Base-by-base conservation (phyloP, 345 rosid genomes). In the Mangifera indica region DNA sequence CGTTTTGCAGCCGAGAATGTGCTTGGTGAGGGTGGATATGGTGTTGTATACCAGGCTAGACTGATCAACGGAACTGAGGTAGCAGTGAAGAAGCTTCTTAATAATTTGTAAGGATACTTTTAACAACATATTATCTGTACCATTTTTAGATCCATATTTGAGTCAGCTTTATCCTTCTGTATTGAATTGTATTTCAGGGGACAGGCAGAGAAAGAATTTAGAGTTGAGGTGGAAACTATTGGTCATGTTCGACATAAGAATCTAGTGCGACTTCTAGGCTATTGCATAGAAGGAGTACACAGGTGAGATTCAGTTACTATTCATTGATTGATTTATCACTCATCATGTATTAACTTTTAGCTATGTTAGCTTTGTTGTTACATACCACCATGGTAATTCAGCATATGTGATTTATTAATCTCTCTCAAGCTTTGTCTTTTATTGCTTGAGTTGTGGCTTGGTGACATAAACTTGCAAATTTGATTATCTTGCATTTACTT, bases 11-110 rank as follows among this genome's bases (percentile, higher is more conserved):
- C 90, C 0, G 93, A 87, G 73, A 91, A 95, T 86, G 90, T 95
- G 51, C 76, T 95, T 60, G 99, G 99, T 40, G 99, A 95, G 78
- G 99, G 99, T 67, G 99, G 99, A 72, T 95, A 95, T 80, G 99
- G 99, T 74, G 87, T 95, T 74, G 98, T 95, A 72, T 92, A 95
- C 76, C 79, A 70, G 73, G 99, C 97, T 65, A 91, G 56, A 78
- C 89, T 95, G 63, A 84, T 91, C 18, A 95, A 95, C 77, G 98
- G 99, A 68, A 86, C 91, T 7, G 97, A 92, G 66, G 98, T 95
- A 64, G 99, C 98, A 24, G 99, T 95, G 67, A 95, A 95, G 87
- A 95, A 88, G 84, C 89, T 95, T 79, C 96, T 95, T 29, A 95
- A 95, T 79, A 95, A 95, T 82, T 75, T 91, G 99, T 92, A 84